A percentile compares a stretch with the other conserved stretches of the same genome.
Evolutionary conservation across 2,329 filamentous ascomycete species (phyloP).

Genomic region (Fusarium pilosicola): DNA sequence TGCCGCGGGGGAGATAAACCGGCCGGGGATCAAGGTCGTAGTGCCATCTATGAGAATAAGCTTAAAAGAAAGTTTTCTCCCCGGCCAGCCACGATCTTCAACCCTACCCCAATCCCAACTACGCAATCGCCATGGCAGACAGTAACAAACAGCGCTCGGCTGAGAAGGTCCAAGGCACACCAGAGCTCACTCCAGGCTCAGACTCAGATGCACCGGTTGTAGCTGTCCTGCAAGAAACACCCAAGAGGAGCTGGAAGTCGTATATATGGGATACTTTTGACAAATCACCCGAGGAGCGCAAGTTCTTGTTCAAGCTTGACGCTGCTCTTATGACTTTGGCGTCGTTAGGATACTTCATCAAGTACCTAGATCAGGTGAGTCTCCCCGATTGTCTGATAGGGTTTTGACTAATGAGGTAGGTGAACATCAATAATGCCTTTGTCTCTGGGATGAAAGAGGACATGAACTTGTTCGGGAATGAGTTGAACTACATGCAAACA

Average conservation of each 20-base stretch:
- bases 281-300: slow-evolving; percentile 54
- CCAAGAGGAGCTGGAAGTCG: slow-evolving; percentile 51
- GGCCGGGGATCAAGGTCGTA: fast-evolving
- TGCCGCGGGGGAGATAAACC: fast-evolving
- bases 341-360: slow-evolving; percentile 53
- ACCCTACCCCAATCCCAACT: too few species aligned
- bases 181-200: neutral
- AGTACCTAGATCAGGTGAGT: slow-evolving; percentile 48
- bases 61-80: slow-evolving; percentile 21
- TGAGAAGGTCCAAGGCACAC: neutral
- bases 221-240: slow-evolving; percentile 10
- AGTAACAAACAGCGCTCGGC: neutral
- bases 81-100: fast-evolving
- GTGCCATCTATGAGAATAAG: neutral
- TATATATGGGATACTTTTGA: slow-evolving; percentile 61
- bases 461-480: slow-evolving; percentile 54
- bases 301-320: slow-evolving; percentile 57
- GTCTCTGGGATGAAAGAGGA: slow-evolving; percentile 62
- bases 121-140: neutral
- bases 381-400: fast-evolving
- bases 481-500: slow-evolving; percentile 62
- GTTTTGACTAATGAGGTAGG: neutral
- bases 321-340: slow-evolving; percentile 51
- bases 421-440: slow-evolving; percentile 43
- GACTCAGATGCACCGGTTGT: slow-evolving; percentile 6